A percentile compares a stretch with the other conserved stretches of the same genome.
These are phyloP conservation scores for Phanerochaete sordida DNA, from an alignment of 768 basidiomycete species.

Conservation along the genomic window DNA sequence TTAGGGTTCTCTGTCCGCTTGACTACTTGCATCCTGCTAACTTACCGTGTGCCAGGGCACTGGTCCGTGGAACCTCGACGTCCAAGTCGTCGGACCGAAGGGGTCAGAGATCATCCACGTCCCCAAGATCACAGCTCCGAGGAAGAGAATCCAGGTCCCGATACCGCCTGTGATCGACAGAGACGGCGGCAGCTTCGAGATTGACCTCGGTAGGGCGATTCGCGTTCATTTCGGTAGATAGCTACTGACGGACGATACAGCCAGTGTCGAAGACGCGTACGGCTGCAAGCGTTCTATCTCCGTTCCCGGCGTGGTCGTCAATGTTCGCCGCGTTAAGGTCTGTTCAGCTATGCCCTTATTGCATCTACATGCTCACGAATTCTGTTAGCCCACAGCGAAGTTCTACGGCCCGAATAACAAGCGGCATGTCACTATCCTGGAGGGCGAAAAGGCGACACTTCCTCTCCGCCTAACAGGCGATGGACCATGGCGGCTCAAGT, in stretches of 20 bases:
- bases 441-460: conserved; percentile 67
- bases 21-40: background rate
- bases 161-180: conserved; percentile 64
- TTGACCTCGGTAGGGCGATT: conserved; percentile 61
- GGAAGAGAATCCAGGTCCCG: conserved; percentile 56
- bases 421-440: conserved; percentile 61
- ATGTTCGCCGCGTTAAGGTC: conserved; percentile 80
- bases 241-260: conserved; percentile 27
- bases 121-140: conserved; percentile 49
- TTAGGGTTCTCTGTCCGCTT: conserved; percentile 32
- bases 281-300: conserved; percentile 78
- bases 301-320: conserved; percentile 77
- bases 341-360: conserved; percentile 16
- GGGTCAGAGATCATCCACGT: conserved; percentile 58
- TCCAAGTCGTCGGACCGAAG: conserved; percentile 76
- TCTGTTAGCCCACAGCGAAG: conserved; percentile 71
- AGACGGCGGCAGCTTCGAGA: conserved; percentile 74
- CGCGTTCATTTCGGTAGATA: background rate
- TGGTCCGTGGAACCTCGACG: conserved; percentile 84
- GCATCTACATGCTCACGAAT: background rate
- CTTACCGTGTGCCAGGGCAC: conserved; percentile 55
- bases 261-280: conserved; percentile 84
- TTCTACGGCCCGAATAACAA: conserved; percentile 71
- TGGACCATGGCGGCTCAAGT: conserved; percentile 88
- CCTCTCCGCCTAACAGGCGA: conserved; percentile 90